phyloP scores from a whole-genome alignment of 2,329 filamentous ascomycete genomes.

The Sporothrix curviconia region DNA sequence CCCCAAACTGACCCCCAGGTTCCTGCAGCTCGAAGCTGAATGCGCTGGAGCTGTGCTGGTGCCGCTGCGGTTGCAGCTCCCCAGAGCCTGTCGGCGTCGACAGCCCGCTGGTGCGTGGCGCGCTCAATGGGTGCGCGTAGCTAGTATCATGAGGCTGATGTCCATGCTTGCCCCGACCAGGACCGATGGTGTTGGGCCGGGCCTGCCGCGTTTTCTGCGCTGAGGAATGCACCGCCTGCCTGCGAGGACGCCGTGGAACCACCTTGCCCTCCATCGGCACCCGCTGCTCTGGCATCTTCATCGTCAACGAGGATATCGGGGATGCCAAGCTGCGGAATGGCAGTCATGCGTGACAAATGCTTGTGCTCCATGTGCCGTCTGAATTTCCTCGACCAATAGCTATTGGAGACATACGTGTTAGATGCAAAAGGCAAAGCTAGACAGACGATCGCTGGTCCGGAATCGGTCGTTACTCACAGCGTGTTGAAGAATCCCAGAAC shows the following conservation, averaged over 20 bases:
- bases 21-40: constrained; percentile 56
- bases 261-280: constrained; percentile 17
- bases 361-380: constrained; percentile 67
- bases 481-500: constrained; percentile 96
- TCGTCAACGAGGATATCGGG: constrained; percentile 89
- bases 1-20: constrained; percentile 27
- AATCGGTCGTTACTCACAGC: too few species aligned
- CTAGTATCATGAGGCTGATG: constrained; percentile 37
- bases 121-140: constrained; percentile 46
- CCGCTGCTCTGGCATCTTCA: constrained; percentile 45
- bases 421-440: background rate
- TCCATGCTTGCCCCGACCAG: constrained; percentile 40
- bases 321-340: constrained; percentile 70
- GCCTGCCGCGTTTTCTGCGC: constrained; percentile 26
- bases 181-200: constrained; percentile 29
- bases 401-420: constrained; percentile 22
- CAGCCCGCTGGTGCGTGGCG: constrained; percentile 35
- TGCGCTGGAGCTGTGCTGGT: constrained; percentile 42
- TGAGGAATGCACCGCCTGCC: constrained; percentile 28
- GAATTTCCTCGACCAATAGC: constrained; percentile 80
- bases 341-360: constrained; percentile 67
- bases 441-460: too few species aligned
- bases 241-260: constrained; percentile 24
- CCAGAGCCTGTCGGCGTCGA: constrained; percentile 26
- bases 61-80: constrained; percentile 17